Conservation (phyloP, 805 yeast species). For the Yarrowia keelungensis region DNA sequence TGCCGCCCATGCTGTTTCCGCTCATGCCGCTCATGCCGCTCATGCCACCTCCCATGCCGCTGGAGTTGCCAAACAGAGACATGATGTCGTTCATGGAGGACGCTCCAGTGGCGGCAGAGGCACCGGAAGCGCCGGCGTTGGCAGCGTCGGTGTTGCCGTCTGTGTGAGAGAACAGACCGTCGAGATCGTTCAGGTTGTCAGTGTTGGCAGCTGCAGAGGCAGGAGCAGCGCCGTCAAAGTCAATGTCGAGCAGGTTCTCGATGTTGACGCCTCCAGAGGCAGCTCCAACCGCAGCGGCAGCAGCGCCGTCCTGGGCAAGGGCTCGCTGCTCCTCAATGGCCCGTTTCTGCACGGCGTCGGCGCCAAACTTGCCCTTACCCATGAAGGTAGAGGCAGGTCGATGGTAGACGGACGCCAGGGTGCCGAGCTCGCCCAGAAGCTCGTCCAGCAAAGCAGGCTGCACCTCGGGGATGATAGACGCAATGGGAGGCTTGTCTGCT, state of each 20-base stretch:
- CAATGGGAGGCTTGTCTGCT: conserved; percentile 71
- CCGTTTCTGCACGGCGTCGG: conserved; percentile 54
- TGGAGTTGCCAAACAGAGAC: conserved; percentile 51
- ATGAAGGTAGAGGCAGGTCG: conserved; percentile 75
- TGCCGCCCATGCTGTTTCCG: not conserved
- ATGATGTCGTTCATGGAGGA: conserved; percentile 55
- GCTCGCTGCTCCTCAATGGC: conserved; percentile 79
- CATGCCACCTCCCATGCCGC: conserved; percentile 17
- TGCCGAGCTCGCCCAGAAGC: conserved; percentile 76
- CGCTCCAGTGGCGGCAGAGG: conserved; percentile 43
- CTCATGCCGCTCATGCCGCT: conserved; percentile 8
- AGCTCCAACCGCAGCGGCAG: conserved; percentile 45
- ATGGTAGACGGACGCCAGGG: conserved; percentile 87
- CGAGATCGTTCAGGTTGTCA: conserved; percentile 67
- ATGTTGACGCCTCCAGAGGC: conserved; percentile 58
- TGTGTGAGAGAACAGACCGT: conserved; percentile 62
- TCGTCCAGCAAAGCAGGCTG: conserved; percentile 72
- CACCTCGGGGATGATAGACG: conserved; percentile 73
- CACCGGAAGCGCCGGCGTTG: conserved; percentile 49
- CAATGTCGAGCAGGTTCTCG: conserved; percentile 86
- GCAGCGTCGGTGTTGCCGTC: conserved; percentile 46
- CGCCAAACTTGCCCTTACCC: conserved; percentile 54
- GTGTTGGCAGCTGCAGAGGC: conserved; percentile 42
- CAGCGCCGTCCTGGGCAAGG: conserved; percentile 75
- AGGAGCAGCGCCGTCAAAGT: conserved; percentile 60